Percentiles rank a stretch among this genome's conserved stretches.
phyloP scores from a whole-genome alignment of 2,329 filamentous ascomycete genomes.

The Aspergillus ustus region DNA sequence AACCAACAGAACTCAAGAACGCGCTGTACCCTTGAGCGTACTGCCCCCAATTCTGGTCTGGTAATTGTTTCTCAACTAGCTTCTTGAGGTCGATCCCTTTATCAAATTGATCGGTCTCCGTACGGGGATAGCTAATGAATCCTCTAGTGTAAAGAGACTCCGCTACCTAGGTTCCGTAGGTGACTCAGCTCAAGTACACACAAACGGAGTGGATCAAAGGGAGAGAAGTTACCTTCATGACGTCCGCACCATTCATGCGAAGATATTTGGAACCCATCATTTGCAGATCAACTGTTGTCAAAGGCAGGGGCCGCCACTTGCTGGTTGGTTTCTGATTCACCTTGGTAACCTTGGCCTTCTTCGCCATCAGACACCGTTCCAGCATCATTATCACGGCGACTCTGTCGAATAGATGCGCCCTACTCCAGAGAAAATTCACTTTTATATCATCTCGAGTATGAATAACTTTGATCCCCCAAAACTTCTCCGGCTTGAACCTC shows the following conservation, averaged over 20 bases:
- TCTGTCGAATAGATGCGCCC: constrained; percentile 85
- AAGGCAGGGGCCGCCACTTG: constrained; percentile 89
- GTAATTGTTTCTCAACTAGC: constrained; percentile 81
- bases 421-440: constrained; percentile 82
- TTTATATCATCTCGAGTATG: constrained; percentile 77
- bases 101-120: constrained; percentile 96
- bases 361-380: constrained; percentile 79
- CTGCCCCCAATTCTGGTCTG: constrained; percentile 74
- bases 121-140: constrained; percentile 96
- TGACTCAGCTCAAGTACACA: not conserved
- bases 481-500: constrained; percentile 89
- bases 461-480: constrained; percentile 89
- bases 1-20: constrained; percentile 7
- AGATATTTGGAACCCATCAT: constrained; percentile 91
- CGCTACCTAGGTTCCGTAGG: constrained; percentile 55
- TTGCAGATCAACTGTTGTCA: constrained; percentile 95
- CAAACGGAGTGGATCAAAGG: not conserved
- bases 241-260: constrained; percentile 85
- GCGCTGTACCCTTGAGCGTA: constrained; percentile 68
- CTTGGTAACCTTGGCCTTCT: constrained; percentile 77
- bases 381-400: constrained; percentile 80
- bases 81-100: constrained; percentile 80
- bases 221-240: constrained; percentile 69
- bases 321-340: constrained; percentile 89
- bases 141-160: constrained; percentile 90